Percentiles rank a stretch among this genome's conserved stretches.
phyloP scores from a whole-genome alignment of 2,329 filamentous ascomycete genomes.

The Tolypocladium cylindrosporum region DNA sequence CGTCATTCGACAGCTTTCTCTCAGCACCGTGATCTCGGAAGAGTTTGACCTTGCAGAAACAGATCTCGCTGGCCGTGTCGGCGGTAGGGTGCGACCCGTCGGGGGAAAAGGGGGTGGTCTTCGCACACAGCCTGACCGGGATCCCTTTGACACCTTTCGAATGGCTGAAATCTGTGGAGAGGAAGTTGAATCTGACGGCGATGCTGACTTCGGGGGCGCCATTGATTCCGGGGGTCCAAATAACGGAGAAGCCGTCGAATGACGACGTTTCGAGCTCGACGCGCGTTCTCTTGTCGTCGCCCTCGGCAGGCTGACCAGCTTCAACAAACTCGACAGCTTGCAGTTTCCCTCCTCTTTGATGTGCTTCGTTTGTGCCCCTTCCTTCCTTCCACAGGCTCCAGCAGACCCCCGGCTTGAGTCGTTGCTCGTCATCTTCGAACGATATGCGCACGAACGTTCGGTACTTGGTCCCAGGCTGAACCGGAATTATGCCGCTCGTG shows the following conservation, averaged over 20 bases:
- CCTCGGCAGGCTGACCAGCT: constrained; percentile 46
- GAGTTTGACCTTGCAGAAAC: constrained; percentile 93
- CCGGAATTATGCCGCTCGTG: constrained; percentile 52
- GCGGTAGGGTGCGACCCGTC: constrained; percentile 37
- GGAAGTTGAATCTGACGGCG: constrained; percentile 92
- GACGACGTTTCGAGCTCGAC: constrained; percentile 67
- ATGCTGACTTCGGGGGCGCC: constrained; percentile 69
- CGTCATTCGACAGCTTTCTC: constrained; percentile 86
- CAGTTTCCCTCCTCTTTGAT: constrained; percentile 83
- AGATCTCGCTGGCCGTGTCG: constrained; percentile 55
- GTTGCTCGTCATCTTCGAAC: constrained; percentile 92
- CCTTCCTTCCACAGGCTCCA: constrained; percentile 95
- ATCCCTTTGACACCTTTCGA: constrained; percentile 98
- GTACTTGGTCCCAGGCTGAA: constrained; percentile 57
- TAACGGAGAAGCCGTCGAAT: constrained; percentile 88
- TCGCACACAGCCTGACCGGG: constrained; percentile 83
- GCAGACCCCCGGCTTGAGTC: constrained; percentile 69
- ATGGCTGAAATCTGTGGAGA: constrained; percentile 97
- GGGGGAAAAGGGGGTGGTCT: constrained; percentile 60
- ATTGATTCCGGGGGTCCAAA: constrained; percentile 68
- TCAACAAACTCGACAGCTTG: constrained; percentile 94
- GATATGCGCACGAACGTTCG: constrained; percentile 91
- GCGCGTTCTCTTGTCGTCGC: constrained; percentile 55
- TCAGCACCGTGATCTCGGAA: constrained; percentile 95
- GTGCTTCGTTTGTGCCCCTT: constrained; percentile 87